Percentiles rank a stretch among this genome's conserved stretches.
phyloP scores from a whole-genome alignment of 2,329 filamentous ascomycete genomes.

The Cladosporium sp. region DNA sequence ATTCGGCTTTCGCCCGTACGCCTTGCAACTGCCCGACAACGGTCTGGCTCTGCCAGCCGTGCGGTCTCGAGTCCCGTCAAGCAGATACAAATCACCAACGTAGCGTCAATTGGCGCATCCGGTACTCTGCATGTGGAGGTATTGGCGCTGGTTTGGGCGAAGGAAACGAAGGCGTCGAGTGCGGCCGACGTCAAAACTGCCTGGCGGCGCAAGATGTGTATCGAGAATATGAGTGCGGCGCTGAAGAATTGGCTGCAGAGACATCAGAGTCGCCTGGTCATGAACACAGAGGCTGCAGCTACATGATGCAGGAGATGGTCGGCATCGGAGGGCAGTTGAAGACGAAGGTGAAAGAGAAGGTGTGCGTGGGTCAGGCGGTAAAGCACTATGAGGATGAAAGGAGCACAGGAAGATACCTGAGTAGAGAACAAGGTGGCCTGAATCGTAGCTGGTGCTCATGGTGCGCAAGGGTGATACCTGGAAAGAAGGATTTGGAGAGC shows the following conservation, averaged over 20 bases:
- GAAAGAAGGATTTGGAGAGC: constrained; percentile 32
- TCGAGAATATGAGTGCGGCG: constrained; percentile 82
- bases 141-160: constrained; percentile 86
- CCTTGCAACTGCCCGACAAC: constrained; percentile 61
- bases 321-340: constrained; percentile 87
- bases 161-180: constrained; percentile 83
- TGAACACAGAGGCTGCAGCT: constrained; percentile 65
- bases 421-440: constrained; percentile 66
- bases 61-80: constrained; percentile 68
- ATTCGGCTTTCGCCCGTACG: constrained; percentile 52
- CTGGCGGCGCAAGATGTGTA: constrained; percentile 75
- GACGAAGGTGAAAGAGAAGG: constrained; percentile 80
- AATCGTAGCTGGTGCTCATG: constrained; percentile 87
- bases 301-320: constrained; percentile 84
- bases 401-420: constrained; percentile 64
- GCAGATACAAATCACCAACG: constrained; percentile 60
- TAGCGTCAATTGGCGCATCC: constrained; percentile 86
- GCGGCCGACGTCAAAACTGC: constrained; percentile 75
- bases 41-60: constrained; percentile 85
- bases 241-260: constrained; percentile 65
- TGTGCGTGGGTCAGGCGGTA: constrained; percentile 79
- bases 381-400: constrained; percentile 82
- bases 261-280: constrained; percentile 34
- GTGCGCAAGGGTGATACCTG: constrained; percentile 63
- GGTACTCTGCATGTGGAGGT: constrained; percentile 77